phyloP scores from a whole-genome alignment of 768 basidiomycete genomes.

The Gyrodon lividus region DNA sequence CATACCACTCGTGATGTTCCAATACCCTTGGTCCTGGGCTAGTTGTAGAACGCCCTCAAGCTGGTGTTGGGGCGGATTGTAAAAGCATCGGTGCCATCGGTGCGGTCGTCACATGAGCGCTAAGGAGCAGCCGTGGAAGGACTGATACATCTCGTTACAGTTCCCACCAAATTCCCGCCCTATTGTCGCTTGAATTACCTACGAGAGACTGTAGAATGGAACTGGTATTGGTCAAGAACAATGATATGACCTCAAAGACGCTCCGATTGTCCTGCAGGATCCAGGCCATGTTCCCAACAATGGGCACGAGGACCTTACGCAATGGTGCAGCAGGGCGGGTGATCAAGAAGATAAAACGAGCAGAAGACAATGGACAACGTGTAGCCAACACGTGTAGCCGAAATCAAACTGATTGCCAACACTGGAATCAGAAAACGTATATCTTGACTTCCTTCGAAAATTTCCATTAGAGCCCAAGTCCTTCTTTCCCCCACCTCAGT shows the following conservation, averaged over 20 bases:
- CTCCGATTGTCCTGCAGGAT: constrained; percentile 4
- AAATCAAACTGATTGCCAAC: constrained; percentile 21
- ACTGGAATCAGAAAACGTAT: constrained; percentile 32
- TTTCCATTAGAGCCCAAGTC: constrained; percentile 33
- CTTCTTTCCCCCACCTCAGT: constrained; percentile 27
- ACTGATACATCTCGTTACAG: not conserved
- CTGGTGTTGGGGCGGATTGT: too few species aligned
- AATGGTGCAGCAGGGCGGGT: constrained; percentile 16
- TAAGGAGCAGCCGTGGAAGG: too few species aligned
- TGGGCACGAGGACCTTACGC: constrained; percentile 27
- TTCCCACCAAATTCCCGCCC: not conserved
- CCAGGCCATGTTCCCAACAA: constrained; percentile 10
- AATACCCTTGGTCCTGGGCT: constrained; percentile 23
- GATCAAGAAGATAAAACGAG: constrained; percentile 20
- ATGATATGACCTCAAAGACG: constrained; percentile 1
- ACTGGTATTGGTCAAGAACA: constrained; percentile 4
- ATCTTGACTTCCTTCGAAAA: constrained; percentile 37
- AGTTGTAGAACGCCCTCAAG: not conserved
- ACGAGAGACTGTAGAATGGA: not conserved
- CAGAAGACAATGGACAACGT: constrained; percentile 25
- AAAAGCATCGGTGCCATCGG: too few species aligned
- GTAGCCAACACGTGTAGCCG: constrained; percentile 37
- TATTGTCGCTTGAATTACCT: constrained; percentile 7
- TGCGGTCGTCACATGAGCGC: too few species aligned
- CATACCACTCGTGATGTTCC: constrained; percentile 6